Percentiles rank a stretch among this genome's conserved stretches.
Evolutionary conservation across 441 rosid genomes (phyloP).

Genomic region (Jatropha multifida): DNA sequence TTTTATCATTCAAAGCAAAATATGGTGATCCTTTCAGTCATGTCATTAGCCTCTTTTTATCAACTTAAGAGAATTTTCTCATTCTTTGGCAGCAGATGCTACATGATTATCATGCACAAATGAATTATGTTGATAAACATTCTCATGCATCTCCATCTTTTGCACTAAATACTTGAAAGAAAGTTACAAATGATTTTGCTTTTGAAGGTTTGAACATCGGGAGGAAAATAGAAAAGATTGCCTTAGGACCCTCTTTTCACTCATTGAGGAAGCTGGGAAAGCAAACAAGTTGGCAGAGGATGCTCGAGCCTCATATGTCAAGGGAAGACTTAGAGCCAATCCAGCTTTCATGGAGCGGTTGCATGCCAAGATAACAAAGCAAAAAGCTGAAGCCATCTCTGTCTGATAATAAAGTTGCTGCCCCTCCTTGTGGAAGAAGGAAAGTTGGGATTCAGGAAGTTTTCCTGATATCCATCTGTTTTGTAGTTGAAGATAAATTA

Average conservation of each 20-base stretch:
- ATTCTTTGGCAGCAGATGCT: background rate
- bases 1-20: background rate
- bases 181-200: background rate
- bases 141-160: background rate
- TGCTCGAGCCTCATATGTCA: slow-evolving; percentile 68
- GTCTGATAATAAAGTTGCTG: slow-evolving; percentile 30
- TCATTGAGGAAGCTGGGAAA: slow-evolving; percentile 83
- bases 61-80: background rate
- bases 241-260: slow-evolving; percentile 67
- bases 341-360: slow-evolving; percentile 86
- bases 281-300: slow-evolving; percentile 73
- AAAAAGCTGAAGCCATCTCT: slow-evolving; percentile 33
- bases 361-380: slow-evolving; percentile 52
- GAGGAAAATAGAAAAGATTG: slow-evolving; percentile 97
- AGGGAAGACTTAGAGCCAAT: slow-evolving; percentile 71
- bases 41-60: background rate
- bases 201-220: slow-evolving; percentile 78
- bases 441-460: slow-evolving; percentile 2
- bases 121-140: background rate
- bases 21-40: background rate
- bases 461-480: background rate
- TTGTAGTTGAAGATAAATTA: background rate
- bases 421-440: slow-evolving; percentile 8
- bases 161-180: background rate
- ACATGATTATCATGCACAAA: background rate